These are phyloP conservation scores for Neonectria neomacrospora DNA, from an alignment of 2,329 filamentous ascomycete genomes.

Conservation along the genomic window DNA sequence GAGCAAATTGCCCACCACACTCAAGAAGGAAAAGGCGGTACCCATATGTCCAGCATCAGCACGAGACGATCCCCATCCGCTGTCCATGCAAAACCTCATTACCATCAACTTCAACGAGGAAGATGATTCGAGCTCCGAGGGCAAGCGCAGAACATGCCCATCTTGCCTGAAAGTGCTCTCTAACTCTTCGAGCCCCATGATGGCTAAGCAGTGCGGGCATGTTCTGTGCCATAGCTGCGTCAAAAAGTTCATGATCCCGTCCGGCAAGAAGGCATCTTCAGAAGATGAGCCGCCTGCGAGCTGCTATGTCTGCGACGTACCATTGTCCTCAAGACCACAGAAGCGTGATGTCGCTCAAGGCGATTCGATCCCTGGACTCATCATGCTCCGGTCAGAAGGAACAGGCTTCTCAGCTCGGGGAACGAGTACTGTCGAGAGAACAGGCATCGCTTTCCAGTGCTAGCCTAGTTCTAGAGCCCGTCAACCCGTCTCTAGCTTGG, in stretches of 20 bases:
- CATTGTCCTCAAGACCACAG: constrained; percentile 67
- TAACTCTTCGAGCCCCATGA: constrained; percentile 83
- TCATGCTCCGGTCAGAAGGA: constrained; percentile 85
- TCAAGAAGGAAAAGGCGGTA: constrained; percentile 71
- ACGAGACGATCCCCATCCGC: constrained; percentile 73
- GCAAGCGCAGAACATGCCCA: constrained; percentile 72
- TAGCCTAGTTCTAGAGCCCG: constrained; percentile 51
- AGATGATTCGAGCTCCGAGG: constrained; percentile 58
- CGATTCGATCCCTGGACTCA: constrained; percentile 75
- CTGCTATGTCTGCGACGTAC: constrained; percentile 89
- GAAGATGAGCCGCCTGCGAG: constrained; percentile 58
- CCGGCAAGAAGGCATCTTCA: constrained; percentile 51
- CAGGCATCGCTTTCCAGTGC: constrained; percentile 85
- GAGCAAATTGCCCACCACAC: constrained; percentile 63
- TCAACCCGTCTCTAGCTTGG: not conserved
- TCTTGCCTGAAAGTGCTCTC: constrained; percentile 85
- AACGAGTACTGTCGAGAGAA: constrained; percentile 81
- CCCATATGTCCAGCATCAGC: constrained; percentile 83
- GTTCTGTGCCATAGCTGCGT: constrained; percentile 89
- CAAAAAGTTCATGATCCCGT: constrained; percentile 80
- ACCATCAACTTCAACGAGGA: constrained; percentile 82
- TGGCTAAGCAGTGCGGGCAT: constrained; percentile 90
- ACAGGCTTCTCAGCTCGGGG: constrained; percentile 95
- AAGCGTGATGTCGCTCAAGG: constrained; percentile 60
- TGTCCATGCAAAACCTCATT: constrained; percentile 83